These are phyloP conservation scores for Ogataea sp. DNA, from an alignment of 805 yeast genomes.

Conservation along the genomic window DNA sequence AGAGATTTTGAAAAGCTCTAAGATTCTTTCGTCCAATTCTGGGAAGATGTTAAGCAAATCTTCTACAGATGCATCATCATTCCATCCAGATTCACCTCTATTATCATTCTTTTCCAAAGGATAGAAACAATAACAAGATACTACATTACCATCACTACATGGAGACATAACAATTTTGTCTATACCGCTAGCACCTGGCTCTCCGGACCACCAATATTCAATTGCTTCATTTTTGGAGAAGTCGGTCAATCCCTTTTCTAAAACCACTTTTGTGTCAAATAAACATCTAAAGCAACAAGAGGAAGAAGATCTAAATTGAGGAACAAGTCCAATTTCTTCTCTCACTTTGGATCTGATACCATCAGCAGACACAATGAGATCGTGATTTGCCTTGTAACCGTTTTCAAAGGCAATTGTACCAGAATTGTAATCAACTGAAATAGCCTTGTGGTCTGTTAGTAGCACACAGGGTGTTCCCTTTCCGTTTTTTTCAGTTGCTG, in stretches of 20 bases:
- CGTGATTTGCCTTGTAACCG: slow-evolving; percentile 16
- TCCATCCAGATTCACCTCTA: slow-evolving; percentile 14
- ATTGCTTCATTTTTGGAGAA: slow-evolving; percentile 17
- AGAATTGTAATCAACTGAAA: slow-evolving; percentile 15
- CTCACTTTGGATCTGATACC: slow-evolving; percentile 21
- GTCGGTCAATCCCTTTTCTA: slow-evolving; percentile 12
- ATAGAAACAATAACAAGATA: slow-evolving; percentile 21
- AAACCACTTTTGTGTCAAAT: slow-evolving; percentile 14
- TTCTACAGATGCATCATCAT: slow-evolving; percentile 14
- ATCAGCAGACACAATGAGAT: slow-evolving; percentile 24
- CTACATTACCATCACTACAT: slow-evolving; percentile 15
- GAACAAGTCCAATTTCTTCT: slow-evolving; percentile 15
- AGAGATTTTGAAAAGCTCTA: slow-evolving; percentile 16
- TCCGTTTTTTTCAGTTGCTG: slow-evolving; percentile 13
- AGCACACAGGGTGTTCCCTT: slow-evolving; percentile 18
- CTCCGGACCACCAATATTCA: slow-evolving; percentile 18
- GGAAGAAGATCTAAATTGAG: slow-evolving; percentile 11
- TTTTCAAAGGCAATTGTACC: slow-evolving; percentile 19
- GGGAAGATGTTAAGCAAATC: slow-evolving; percentile 13
- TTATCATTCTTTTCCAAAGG: slow-evolving; percentile 13
- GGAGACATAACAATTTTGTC: slow-evolving; percentile 19
- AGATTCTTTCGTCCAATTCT: slow-evolving; percentile 14
- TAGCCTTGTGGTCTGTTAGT: slow-evolving; percentile 13
- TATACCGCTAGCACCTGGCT: slow-evolving; percentile 13
- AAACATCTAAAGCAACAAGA: slow-evolving; percentile 20